Base-by-base conservation (phyloP, 805 yeast species). In the Starmerella sp. region DNA sequence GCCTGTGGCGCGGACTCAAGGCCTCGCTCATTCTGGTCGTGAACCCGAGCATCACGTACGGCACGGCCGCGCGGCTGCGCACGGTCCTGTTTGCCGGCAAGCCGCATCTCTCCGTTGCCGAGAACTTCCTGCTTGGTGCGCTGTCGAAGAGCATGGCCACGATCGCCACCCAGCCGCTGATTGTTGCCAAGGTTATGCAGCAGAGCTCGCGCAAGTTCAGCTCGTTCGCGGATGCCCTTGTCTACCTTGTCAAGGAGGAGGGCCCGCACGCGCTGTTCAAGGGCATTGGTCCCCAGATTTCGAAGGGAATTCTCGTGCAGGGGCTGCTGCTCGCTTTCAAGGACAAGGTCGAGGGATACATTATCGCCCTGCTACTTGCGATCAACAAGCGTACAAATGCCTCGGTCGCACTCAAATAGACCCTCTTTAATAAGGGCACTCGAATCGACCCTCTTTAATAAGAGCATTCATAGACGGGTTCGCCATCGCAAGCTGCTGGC, bases 1-100 rank as follows among this genome's bases (percentile, higher is more conserved):
- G 91, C 0, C 77, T 86, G 56, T 87, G 95, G 95, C 77, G 81
- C 60, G 95, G 95, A 0, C 75, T 87, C 55, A 83, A 86, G 67
- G 95, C 88, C 7, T 80, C 87, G 7, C 68, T 86, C 63, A 84
- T 86, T 10, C 75, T 87, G 51, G 86, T 91, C 17, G 73, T 83
- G 50, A 87, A 87, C 69, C 95, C 95, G 3, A 82, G 93, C 41
- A 87, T 87, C 65, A 87, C 95, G 2, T 87, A 86, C 65, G 91
- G 95, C 7, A 75, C 88, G 4, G 84, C 79, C 67, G 89, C 84
- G 66, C 76, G 86, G 60, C 73, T 86, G 61, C 81, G 78, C 65
- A 73, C 73, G 45, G 61, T 78, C 3, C 64, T 84, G 42, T 80
- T 70, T 69, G 70, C 71, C 46, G 67, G 65, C 11, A 64, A 65